Base-by-base conservation (phyloP, 2,329 filamentous ascomycete species). In the Hymenoscyphus repandus region DNA sequence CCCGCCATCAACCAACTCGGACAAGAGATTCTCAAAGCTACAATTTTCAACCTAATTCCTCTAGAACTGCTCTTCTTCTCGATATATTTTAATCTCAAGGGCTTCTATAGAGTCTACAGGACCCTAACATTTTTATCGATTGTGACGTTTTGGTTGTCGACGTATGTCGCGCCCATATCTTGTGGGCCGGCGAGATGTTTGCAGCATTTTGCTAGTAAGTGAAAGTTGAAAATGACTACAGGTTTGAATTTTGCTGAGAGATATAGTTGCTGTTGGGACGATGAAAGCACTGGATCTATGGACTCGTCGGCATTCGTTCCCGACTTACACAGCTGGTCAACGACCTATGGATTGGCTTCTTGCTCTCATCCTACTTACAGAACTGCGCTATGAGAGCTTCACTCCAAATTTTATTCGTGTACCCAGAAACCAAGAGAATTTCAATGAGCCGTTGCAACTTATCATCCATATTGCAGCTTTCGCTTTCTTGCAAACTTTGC, bases 321-420 rank as follows among this genome's bases (percentile, higher is more conserved):
- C 68, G 10, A 55, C 48, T 45, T 71, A 70, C 54, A 62, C 61
- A 12, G 59, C 60, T 27, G 52, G 58, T 7, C 56, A 56, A 9
- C 48, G 33, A 12, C 68, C 62, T n/a, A 52, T 62, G 10, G 59
- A 64, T 41, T 61, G 58, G 52, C 45, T 64, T 18, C 51, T 66
- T 13, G 60, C 68, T 1, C 56, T 72, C 12, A 60, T 70, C 10
- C 49, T 69, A 13, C 53, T 72, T 10, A 71, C 68, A 1, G 70
- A 72, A 55, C 58, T 72, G 9, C 67, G 70, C 45, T 72, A 71
- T 55, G 70, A 72, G 50, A 71, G 68, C 13, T 72, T 72, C 58
- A 67, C 63, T 1, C 70, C 70, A 45, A 72, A 72, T 51, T 62
- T 66, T 43, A 64, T 71, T 45, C 64, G 68, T 4, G 56, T 65